Evolutionary conservation across 2,329 filamentous ascomycete species (phyloP), one percentile per base, ranked within the genome.

Genomic region (Penicillium rolfsii): DNA sequence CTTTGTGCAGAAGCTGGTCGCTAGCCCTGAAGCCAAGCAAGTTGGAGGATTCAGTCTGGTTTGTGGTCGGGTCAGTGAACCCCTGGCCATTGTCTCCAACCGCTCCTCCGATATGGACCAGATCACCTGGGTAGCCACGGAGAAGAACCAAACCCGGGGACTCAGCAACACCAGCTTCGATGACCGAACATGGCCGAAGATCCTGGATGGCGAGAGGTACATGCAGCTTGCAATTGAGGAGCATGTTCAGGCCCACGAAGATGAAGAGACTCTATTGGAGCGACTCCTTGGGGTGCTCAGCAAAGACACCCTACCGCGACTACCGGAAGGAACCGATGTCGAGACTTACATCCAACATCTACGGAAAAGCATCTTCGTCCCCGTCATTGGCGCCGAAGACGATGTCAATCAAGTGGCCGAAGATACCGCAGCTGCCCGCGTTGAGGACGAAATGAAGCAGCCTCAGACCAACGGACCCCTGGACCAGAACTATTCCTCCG

Each of bases 21-120:
- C 83, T 48, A 81, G 82, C 40, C 80, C 83, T 2, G 80, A 80
- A 5, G 81, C 85, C 7, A 78, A 83, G 62, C 82, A 85, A 61
- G 85, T 87, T 0, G 87, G 87, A 1, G 87, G 87, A 0, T 89
- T 89, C 71, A 88, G 84, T 62, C 74, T 89, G 7, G 79, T 86
- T 2, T 88, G 86, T 71, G 87, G 87, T 0, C 76, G 80, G 55
- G 71, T 87, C 28, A 78, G 81, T 33, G 80, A 84, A 62, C 79
- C 80, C 19, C 72, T 89, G 35, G 83, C 83, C 0, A 81, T 88
- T 43, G 78, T 89, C n/a, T 88, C 85, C 16, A 89, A 89, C 67
- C 83, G 87, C 1, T 87, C 84, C 2, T 78, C 81, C 3, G 76
- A 82, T 40, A 76, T 81, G 12, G 76, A 82, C 2, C 80, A 80